Evolutionary conservation across 2,329 filamentous ascomycete genomes (phyloP), one percentile per base, ranked within the genome.

Genomic region (Bisporella sp.): DNA sequence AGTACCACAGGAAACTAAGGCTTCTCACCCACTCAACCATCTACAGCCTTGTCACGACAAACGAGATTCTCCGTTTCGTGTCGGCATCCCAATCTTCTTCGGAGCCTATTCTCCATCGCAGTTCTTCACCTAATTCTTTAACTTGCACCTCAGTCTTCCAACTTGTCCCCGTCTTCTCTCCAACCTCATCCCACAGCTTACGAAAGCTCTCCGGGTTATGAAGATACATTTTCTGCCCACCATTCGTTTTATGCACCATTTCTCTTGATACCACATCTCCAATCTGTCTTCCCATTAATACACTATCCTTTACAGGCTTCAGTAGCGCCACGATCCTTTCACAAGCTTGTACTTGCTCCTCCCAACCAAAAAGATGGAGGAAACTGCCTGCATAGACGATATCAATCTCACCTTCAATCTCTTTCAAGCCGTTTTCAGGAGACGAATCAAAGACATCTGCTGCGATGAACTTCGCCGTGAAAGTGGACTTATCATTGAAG

Each of bases 401-500:
- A 39, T 56, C 52, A 6, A 49, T 39, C 8, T 45, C 46, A 5
- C 66, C 66, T 21, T 67, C 57, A 31, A 73, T 54, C 45, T 65
- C 50, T 9, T 59, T 62, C 33, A 70, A 50, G 11, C 55, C 57
- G 0, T 61, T 48, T 21, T 63, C 46, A 1, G 54, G 29, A 28
- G 35, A 39, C 9, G 3, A 11, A 31, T 63, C 63, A 47, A 68
- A 66, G 2, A 62, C 39, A 43, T 69, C 65, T 1, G 60, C 64
- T 13, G 53, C 50, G 37, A 68, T 61, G 53, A 70, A 69, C 1
- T 50, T 46, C 4, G 55, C 60, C 21, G 61, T 51, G 40, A 69
- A 35, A 1, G 31, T 60, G 0, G 64, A 61, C n/a, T 57, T 58
- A 50, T 71, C 69, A 2, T 53, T 54, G 54, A 70, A 70, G 5